Conservation (phyloP, 306 rosid genomes). For the Cucurbita moschata region DNA sequence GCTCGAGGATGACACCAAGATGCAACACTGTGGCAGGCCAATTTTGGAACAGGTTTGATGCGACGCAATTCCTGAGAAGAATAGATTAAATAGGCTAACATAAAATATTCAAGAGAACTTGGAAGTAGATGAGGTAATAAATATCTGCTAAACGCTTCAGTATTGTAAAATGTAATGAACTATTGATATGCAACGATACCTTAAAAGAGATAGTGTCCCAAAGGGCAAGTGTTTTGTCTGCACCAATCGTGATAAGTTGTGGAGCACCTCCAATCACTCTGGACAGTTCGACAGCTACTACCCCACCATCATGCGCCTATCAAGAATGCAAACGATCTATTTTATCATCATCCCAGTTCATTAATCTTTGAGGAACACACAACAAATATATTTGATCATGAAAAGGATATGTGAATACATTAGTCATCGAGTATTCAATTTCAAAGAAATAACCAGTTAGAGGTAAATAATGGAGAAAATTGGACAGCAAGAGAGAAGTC, state of each 20-base stretch:
- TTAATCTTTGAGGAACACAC: not conserved
- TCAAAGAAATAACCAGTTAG: not conserved
- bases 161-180: slow-evolving; percentile 7
- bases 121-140: not conserved
- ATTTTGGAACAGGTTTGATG: slow-evolving; percentile 83
- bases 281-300: slow-evolving; percentile 94
- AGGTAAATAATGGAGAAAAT: not conserved
- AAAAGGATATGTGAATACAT: slow-evolving; percentile 7
- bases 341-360: not conserved
- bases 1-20: slow-evolving; percentile 99
- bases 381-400: not conserved
- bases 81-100: slow-evolving; percentile 6
- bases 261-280: slow-evolving; percentile 95
- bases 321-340: not conserved
- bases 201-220: slow-evolving; percentile 95
- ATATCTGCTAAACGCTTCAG: slow-evolving; percentile 6
- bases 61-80: slow-evolving; percentile 79
- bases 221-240: slow-evolving; percentile 91
- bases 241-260: slow-evolving; percentile 95
- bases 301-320: slow-evolving; percentile 97
- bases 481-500: not conserved
- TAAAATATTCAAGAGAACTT: not conserved
- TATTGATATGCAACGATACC: slow-evolving; percentile 25
- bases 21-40: slow-evolving; percentile 97
- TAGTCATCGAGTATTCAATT: not conserved